A percentile compares a stretch with the other conserved stretches of the same genome.
phyloP scores from a whole-genome alignment of 2,329 filamentous ascomycete species.

The Aureobasidium sp. region DNA sequence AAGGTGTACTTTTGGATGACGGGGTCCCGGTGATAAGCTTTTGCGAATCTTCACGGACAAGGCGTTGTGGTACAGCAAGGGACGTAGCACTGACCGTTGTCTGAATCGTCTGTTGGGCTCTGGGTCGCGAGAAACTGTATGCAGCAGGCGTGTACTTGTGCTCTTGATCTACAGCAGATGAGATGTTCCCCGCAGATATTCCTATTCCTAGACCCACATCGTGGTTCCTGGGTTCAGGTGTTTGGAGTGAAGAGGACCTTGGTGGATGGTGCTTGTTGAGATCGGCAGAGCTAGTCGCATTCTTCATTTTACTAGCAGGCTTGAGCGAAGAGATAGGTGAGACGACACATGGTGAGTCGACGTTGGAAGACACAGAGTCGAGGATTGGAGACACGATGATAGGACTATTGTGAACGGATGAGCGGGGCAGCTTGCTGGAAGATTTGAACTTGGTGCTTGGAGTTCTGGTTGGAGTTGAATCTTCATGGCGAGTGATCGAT shows the following conservation, averaged over 20 bases:
- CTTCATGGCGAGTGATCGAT: not conserved
- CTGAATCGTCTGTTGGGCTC: not conserved
- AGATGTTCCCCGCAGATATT: not conserved
- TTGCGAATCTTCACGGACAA: not conserved
- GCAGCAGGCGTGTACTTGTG: not conserved
- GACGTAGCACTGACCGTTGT: not conserved
- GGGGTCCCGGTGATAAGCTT: not conserved
- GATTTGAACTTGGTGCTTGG: not conserved
- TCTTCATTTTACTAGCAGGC: not conserved
- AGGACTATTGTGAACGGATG: not conserved
- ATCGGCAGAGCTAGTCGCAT: not conserved
- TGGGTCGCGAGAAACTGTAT: constrained; percentile 20
- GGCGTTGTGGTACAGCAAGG: not conserved
- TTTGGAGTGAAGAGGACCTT: not conserved
- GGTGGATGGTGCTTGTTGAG: not conserved
- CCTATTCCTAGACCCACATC: not conserved
- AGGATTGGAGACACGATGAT: not conserved
- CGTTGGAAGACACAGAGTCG: not conserved
- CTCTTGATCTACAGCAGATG: not conserved
- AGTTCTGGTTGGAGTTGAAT: not conserved
- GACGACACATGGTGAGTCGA: not conserved
- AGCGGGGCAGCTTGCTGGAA: not conserved
- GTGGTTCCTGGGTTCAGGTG: not conserved
- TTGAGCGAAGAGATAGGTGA: not conserved
- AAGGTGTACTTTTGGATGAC: constrained; percentile 17